These are phyloP conservation scores for Westerdykella aurantiaca DNA, from an alignment of 2,329 filamentous ascomycete genomes.

Conservation along the genomic window DNA sequence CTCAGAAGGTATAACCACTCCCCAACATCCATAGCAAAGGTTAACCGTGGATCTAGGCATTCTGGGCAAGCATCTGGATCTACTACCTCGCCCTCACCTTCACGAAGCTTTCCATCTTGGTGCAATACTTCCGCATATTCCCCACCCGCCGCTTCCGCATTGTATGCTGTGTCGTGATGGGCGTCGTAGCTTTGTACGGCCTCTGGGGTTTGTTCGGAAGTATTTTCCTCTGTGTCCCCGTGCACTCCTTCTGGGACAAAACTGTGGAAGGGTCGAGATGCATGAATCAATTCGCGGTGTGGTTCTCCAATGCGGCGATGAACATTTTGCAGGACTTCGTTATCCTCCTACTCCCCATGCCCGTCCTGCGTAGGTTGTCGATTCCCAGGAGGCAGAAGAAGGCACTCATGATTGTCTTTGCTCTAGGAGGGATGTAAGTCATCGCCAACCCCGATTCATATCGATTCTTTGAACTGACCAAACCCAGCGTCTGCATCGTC, in stretches of 20 bases:
- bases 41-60: slow-evolving; percentile 22
- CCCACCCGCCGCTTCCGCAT: slow-evolving; percentile 22
- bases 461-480: background rate
- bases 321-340: slow-evolving; percentile 32
- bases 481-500: slow-evolving; percentile 25
- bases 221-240: slow-evolving; percentile 30
- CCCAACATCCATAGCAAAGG: background rate
- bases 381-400: slow-evolving; percentile 33
- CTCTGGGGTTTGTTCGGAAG: slow-evolving; percentile 29
- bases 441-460: slow-evolving; percentile 4
- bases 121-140: slow-evolving; percentile 31
- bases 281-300: slow-evolving; percentile 25
- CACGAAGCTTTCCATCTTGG: slow-evolving; percentile 30
- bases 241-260: slow-evolving; percentile 31
- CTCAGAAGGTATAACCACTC: slow-evolving; percentile 9
- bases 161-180: slow-evolving; percentile 23
- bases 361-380: slow-evolving; percentile 24
- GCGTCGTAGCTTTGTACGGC: slow-evolving; percentile 20
- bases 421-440: slow-evolving; percentile 36
- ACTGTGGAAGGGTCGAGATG: slow-evolving; percentile 21
- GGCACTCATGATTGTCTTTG: slow-evolving; percentile 34
- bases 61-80: slow-evolving; percentile 32
- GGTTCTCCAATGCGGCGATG: slow-evolving; percentile 26
- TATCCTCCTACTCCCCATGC: slow-evolving; percentile 30
- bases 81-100: slow-evolving; percentile 28